phyloP scores from a whole-genome alignment of 2,329 filamentous ascomycete genomes.

The Talaromyces rugulosus region DNA sequence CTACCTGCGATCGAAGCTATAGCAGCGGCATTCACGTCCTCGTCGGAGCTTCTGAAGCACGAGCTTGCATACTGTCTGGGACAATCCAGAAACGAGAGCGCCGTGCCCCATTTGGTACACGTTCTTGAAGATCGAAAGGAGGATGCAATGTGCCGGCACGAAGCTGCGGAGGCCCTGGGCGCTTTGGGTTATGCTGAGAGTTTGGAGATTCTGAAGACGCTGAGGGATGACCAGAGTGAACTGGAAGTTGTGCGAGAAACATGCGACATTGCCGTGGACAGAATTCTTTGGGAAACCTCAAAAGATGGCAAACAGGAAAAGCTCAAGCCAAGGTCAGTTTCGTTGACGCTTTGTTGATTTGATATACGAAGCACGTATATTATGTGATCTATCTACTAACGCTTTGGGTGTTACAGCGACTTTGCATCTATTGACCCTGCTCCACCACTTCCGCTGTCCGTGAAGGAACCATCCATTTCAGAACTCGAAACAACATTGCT shows the following conservation, averaged over 20 bases:
- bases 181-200: conserved; percentile 74
- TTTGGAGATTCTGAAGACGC: conserved; percentile 66
- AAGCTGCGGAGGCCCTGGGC: conserved; percentile 91
- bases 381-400: not conserved
- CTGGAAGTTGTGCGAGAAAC: conserved; percentile 84
- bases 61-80: conserved; percentile 96
- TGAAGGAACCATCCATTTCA: conserved; percentile 60
- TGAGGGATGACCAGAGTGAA: conserved; percentile 72
- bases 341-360: not conserved
- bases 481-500: conserved; percentile 73
- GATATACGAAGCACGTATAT: not conserved
- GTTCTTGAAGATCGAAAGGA: conserved; percentile 76
- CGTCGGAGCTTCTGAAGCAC: conserved; percentile 89
- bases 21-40: conserved; percentile 76
- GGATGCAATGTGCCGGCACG: conserved; percentile 92
- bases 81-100: conserved; percentile 74
- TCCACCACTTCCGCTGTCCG: conserved; percentile 73
- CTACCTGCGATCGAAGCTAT: conserved; percentile 72
- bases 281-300: conserved; percentile 89
- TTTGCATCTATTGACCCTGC: conserved; percentile 95
- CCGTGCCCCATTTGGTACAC: conserved; percentile 66
- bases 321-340: conserved; percentile 69
- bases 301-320: conserved; percentile 68
- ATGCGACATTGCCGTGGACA: conserved; percentile 91
- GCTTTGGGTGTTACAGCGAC: conserved; percentile 56